phyloP scores from a whole-genome alignment of 306 rosid genomes.

The Senna siamea region DNA sequence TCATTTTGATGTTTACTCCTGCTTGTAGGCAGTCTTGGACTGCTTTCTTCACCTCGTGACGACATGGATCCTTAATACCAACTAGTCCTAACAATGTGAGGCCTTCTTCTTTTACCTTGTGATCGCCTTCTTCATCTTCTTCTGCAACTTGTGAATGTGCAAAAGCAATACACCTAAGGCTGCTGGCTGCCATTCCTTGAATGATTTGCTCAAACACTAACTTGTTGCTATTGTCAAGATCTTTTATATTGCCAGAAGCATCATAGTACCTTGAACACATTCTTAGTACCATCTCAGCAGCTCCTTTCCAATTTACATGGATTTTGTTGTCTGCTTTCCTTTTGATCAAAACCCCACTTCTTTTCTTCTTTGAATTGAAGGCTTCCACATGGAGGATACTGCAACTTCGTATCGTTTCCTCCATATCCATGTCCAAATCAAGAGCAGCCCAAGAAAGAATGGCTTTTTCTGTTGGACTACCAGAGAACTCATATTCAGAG shows the following conservation, averaged over 20 bases:
- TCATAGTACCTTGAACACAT: slow-evolving; percentile 40
- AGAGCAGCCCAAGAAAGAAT: slow-evolving; percentile 55
- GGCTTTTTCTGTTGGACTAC: slow-evolving; percentile 58
- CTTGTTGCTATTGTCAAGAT: background rate
- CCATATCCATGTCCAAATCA: slow-evolving; percentile 46
- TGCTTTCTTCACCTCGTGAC: slow-evolving; percentile 31
- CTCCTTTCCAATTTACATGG: slow-evolving; percentile 57
- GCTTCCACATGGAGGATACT: slow-evolving; percentile 43
- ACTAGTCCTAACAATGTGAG: slow-evolving; percentile 26
- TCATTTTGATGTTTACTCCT: slow-evolving; percentile 32
- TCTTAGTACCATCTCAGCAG: slow-evolving; percentile 39
- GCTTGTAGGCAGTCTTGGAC: slow-evolving; percentile 31
- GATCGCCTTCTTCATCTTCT: background rate
- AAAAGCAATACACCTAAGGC: slow-evolving; percentile 40
- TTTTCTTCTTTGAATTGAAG: slow-evolving; percentile 52
- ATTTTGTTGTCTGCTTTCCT: slow-evolving; percentile 34
- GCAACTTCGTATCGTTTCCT: slow-evolving; percentile 1
- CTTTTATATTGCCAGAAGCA: slow-evolving; percentile 13
- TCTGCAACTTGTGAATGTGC: slow-evolving; percentile 18
- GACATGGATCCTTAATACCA: slow-evolving; percentile 34
- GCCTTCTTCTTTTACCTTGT: slow-evolving; percentile 16
- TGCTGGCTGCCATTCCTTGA: slow-evolving; percentile 40
- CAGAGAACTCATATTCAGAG: slow-evolving; percentile 41
- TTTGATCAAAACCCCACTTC: slow-evolving; percentile 40
- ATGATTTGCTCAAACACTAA: slow-evolving; percentile 27